A percentile compares a stretch with the other conserved stretches of the same genome.
Evolutionary conservation across 345 rosid genomes (phyloP).

Genomic region (Clarkia xantiana): DNA sequence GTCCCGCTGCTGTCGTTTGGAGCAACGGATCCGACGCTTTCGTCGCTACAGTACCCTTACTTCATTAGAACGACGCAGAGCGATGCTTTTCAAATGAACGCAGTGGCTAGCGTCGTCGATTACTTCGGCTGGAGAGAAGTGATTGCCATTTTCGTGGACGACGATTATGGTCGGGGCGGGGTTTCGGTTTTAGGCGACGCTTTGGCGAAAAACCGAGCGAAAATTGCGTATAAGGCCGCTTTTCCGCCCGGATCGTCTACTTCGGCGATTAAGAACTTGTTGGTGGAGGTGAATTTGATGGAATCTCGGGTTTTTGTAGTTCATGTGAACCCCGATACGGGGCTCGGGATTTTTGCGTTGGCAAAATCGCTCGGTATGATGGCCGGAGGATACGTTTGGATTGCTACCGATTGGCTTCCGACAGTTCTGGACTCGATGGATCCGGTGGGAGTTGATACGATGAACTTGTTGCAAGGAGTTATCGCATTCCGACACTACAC

Average conservation of each 20-base stretch:
- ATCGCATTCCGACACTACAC: slow-evolving; percentile 71
- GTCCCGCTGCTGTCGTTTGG: slow-evolving; percentile 59
- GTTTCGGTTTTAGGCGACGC: slow-evolving; percentile 67
- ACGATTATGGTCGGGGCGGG: slow-evolving; percentile 84
- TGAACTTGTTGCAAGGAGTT: slow-evolving; percentile 77
- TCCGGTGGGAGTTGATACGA: slow-evolving; percentile 20
- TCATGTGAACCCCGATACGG: slow-evolving; percentile 82
- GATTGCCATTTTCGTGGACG: slow-evolving; percentile 69
- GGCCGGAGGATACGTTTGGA: slow-evolving; percentile 73
- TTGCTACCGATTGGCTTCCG: slow-evolving; percentile 90
- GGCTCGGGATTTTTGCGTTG: slow-evolving; percentile 43
- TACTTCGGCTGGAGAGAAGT: slow-evolving; percentile 65
- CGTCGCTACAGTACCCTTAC: slow-evolving; percentile 50
- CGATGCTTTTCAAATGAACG: slow-evolving; percentile 74
- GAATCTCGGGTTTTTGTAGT: slow-evolving; percentile 85
- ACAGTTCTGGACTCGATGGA: slow-evolving; percentile 52
- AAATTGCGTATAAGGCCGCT: slow-evolving; percentile 64
- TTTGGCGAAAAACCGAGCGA: slow-evolving; percentile 51
- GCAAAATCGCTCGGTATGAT: slow-evolving; percentile 71
- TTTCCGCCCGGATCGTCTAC: slow-evolving; percentile 39
- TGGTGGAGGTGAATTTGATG: slow-evolving; percentile 47
- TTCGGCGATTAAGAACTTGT: slow-evolving; percentile 32
- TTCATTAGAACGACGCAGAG: slow-evolving; percentile 47
- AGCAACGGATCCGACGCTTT: slow-evolving; percentile 56
- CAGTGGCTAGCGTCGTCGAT: slow-evolving; percentile 60